Percentiles rank a stretch among this genome's conserved stretches.
These are phyloP conservation scores for Aspergillus hancockii DNA, from an alignment of 495 filamentous ascomycete genomes.

Conservation along the genomic window DNA sequence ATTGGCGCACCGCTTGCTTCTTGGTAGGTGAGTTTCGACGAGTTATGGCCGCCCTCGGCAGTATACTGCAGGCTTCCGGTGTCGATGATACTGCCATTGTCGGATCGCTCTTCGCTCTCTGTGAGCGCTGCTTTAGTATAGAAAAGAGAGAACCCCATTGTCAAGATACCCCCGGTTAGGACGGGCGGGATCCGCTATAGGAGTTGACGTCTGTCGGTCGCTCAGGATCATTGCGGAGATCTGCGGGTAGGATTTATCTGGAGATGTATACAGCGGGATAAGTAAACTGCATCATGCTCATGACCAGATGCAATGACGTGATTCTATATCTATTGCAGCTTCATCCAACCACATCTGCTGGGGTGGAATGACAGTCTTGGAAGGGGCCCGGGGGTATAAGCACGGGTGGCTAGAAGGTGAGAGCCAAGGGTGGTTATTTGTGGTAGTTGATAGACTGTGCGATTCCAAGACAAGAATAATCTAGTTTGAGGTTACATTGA, in stretches of 20 bases:
- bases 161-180: no score
- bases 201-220: not conserved
- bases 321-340: not conserved
- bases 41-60: slow-evolving; percentile 56
- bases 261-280: not conserved
- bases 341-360: not conserved
- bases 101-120: slow-evolving; percentile 6
- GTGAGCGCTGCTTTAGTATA: not conserved
- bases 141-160: slow-evolving; percentile 1
- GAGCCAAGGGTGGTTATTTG: slow-evolving; percentile 1
- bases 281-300: not conserved
- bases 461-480: not conserved
- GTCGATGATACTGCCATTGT: slow-evolving; percentile 21
- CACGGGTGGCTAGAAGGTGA: not conserved
- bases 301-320: slow-evolving; percentile 1
- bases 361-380: not conserved
- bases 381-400: not conserved
- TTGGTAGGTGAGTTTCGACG: slow-evolving; percentile 56
- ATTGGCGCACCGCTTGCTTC: slow-evolving; percentile 65
- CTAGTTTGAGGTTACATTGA: not conserved
- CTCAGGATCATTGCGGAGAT: not conserved
- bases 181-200: no score
- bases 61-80: slow-evolving; percentile 50
- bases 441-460: not conserved
- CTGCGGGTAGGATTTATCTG: not conserved